Conservation (phyloP, 2,329 filamentous ascomycete species). For the Aspergillus carbonarius region DNA sequence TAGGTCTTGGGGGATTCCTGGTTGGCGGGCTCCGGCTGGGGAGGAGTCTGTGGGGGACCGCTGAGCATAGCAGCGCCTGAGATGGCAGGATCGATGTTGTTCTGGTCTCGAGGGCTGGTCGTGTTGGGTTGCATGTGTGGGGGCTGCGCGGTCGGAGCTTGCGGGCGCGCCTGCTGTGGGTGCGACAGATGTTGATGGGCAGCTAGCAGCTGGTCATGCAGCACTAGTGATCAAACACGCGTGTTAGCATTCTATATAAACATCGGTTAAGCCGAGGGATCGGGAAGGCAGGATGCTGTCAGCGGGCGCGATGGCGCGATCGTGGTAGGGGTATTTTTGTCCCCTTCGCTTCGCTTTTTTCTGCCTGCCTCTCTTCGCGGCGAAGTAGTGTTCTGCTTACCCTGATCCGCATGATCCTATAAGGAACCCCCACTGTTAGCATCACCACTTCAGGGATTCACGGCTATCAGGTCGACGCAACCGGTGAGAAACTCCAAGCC, state of each 20-base stretch:
- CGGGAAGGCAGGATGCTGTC: background rate
- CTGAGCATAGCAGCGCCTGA: conserved; percentile 53
- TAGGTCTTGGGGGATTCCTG: conserved; percentile 66
- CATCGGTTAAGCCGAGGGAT: background rate
- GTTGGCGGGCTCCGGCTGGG: conserved; percentile 26
- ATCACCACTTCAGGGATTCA: background rate
- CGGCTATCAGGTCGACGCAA: conserved; percentile 9
- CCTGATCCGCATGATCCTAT: conserved; percentile 47
- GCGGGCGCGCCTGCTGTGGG: conserved; percentile 39
- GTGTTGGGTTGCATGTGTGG: conserved; percentile 41
- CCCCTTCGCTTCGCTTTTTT: background rate
- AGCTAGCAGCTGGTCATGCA: conserved; percentile 63
- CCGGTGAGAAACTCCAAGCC: conserved; percentile 1
- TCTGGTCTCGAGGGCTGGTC: conserved; percentile 48
- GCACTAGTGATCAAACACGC: conserved; percentile 43
- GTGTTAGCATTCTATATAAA: conserved; percentile 13
- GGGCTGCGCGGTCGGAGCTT: conserved; percentile 44
- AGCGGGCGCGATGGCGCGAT: background rate
- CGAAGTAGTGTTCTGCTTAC: conserved; percentile 34
- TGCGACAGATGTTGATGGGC: conserved; percentile 47
- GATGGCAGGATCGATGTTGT: conserved; percentile 61
- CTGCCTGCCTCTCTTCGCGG: background rate
- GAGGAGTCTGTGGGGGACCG: conserved; percentile 33
- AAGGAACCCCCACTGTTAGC: conserved; percentile 11
- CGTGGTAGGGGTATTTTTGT: background rate